Percentiles rank a stretch among this genome's conserved stretches.
These are phyloP conservation scores for Cercophora scortea DNA, from an alignment of 495 filamentous ascomycete species.

Conservation along the genomic window DNA sequence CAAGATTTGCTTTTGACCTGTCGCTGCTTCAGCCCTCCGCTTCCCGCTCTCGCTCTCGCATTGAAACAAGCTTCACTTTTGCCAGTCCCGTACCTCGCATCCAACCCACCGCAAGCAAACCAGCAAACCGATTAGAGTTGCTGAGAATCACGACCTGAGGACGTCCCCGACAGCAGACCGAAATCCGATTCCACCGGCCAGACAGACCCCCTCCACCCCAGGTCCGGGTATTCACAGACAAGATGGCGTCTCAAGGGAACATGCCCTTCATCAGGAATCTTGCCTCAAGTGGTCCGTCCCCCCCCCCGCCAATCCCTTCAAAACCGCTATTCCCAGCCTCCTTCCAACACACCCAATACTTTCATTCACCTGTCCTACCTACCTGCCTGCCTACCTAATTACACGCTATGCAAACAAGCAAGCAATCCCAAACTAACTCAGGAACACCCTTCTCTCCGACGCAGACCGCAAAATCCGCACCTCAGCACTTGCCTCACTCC, in stretches of 20 bases:
- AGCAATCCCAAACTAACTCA: not conserved
- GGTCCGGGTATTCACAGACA: slow-evolving; percentile 1
- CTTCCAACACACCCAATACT: not conserved
- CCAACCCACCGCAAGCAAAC: no score
- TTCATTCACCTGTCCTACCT: no score
- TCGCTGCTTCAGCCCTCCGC: no score
- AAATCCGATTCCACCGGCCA: not conserved
- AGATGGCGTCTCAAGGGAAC: slow-evolving; percentile 37
- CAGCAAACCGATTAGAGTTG: no score
- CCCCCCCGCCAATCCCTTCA: not conserved
- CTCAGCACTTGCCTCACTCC: slow-evolving; percentile 69
- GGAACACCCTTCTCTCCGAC: no score
- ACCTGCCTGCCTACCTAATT: not conserved
- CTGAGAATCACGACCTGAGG: no score
- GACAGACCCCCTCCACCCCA: not conserved
- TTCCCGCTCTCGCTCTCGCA: no score
- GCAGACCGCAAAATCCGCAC: slow-evolving; percentile 76
- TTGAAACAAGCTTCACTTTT: not conserved
- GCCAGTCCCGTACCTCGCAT: no score
- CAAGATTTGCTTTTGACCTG: slow-evolving; percentile 18
- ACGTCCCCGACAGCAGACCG: no score
- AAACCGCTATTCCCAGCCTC: not conserved
- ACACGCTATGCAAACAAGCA: not conserved
- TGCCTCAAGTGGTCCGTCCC: slow-evolving; percentile 40
- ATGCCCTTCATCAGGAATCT: slow-evolving; percentile 48